A percentile compares a stretch with the other conserved stretches of the same genome.
Conservation (phyloP, 805 yeast genomes). For the Saccharomycopsis sp. region DNA sequence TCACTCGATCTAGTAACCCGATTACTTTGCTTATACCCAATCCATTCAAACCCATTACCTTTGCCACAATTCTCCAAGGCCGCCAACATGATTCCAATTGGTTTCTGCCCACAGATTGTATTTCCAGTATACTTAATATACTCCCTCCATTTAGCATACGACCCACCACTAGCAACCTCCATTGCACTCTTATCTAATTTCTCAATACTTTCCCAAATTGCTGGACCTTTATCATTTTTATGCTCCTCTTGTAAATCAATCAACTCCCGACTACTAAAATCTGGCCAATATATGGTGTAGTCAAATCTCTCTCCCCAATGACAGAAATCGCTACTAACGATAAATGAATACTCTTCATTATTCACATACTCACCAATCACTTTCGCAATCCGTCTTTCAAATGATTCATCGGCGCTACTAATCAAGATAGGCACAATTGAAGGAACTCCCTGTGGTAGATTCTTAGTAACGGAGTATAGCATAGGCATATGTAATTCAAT, state of each 20-base stretch:
- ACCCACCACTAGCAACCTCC: slow-evolving; percentile 50
- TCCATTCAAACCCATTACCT: slow-evolving; percentile 22
- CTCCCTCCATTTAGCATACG: slow-evolving; percentile 51
- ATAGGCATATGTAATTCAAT: slow-evolving; percentile 93
- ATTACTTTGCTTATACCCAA: slow-evolving; percentile 65
- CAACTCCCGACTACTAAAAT: slow-evolving; percentile 23
- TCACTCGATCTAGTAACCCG: slow-evolving; percentile 42
- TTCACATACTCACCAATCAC: slow-evolving; percentile 46
- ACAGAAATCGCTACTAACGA: slow-evolving; percentile 86
- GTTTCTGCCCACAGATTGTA: slow-evolving; percentile 91
- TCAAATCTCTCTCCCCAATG: slow-evolving; percentile 82
- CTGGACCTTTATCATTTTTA: too few species aligned
- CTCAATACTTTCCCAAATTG: too few species aligned
- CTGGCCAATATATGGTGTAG: slow-evolving; percentile 43
- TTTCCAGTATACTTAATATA: slow-evolving; percentile 71
- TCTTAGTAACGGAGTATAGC: slow-evolving; percentile 42
- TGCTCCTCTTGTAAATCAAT: slow-evolving; percentile 25
- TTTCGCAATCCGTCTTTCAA: slow-evolving; percentile 40
- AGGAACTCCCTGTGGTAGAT: slow-evolving; percentile 31
- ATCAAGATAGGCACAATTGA: slow-evolving; percentile 74
- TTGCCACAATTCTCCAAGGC: slow-evolving; percentile 37
- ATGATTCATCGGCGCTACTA: slow-evolving; percentile 46
- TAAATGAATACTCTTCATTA: slow-evolving; percentile 56
- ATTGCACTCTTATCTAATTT: slow-evolving; percentile 65
- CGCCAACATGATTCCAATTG: slow-evolving; percentile 58